Conservation (phyloP, 1,284 basidiomycete species). For the Vanrija pseudolonga region DNA sequence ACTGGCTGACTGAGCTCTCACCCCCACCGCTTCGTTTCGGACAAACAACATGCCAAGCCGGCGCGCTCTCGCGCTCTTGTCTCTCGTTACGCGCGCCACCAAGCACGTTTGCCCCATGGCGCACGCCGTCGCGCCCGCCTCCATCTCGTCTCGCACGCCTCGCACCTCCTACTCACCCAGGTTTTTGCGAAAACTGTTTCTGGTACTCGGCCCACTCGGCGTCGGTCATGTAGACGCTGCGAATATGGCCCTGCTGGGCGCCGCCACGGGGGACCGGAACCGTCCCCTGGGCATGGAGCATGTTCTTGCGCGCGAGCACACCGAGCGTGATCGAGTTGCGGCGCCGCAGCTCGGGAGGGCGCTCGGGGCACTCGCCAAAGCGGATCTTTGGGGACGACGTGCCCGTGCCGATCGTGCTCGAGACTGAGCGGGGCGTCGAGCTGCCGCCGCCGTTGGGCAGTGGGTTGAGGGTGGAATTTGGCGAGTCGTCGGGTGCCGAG, state of each 20-base stretch:
- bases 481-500: too few relatives aligned
- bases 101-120: too few relatives aligned
- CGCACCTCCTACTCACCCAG: slow-evolving; percentile 25
- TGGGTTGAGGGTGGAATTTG: too few relatives aligned
- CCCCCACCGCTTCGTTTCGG: too few relatives aligned
- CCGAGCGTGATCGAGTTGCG: slow-evolving; percentile 45
- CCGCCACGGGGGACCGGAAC: neutral
- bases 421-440: slow-evolving; percentile 4
- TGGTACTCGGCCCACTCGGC: slow-evolving; percentile 46
- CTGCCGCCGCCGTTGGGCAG: neutral
- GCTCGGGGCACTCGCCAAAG: slow-evolving; percentile 16
- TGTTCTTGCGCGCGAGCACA: slow-evolving; percentile 38
- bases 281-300: slow-evolving; percentile 35
- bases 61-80: too few relatives aligned
- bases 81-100: neutral
- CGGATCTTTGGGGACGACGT: slow-evolving; percentile 14
- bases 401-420: neutral
- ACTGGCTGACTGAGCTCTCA: neutral
- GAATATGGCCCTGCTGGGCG: slow-evolving; percentile 5
- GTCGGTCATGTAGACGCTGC: slow-evolving; percentile 41
- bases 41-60: too few relatives aligned
- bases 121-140: too few relatives aligned
- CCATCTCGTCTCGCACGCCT: too few relatives aligned
- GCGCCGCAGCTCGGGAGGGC: slow-evolving; percentile 39
- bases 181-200: slow-evolving; percentile 25